A percentile compares a stretch with the other conserved stretches of the same genome.
phyloP scores from a whole-genome alignment of 1,284 basidiomycete species.

The Malassezia yamatoensis region DNA sequence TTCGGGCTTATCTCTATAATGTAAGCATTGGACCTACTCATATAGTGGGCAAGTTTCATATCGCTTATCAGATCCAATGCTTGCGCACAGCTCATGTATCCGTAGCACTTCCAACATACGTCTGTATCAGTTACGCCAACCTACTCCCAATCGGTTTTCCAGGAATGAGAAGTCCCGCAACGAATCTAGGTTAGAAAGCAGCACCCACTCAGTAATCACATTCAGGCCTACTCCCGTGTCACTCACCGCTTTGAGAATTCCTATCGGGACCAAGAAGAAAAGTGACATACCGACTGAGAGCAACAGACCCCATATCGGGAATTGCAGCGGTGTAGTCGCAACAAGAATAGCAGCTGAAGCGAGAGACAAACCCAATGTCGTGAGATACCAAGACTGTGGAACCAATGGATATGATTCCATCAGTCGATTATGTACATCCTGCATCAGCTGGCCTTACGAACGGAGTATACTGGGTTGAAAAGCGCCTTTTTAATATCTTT shows the following conservation, averaged over 20 bases:
- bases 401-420: constrained; percentile 44
- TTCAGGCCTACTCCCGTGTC: constrained; percentile 51
- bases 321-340: constrained; percentile 51
- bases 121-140: constrained; percentile 12
- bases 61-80: constrained; percentile 50
- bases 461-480: constrained; percentile 39
- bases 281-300: constrained; percentile 51
- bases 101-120: constrained; percentile 48
- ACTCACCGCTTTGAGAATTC: constrained; percentile 52
- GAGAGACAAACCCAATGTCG: constrained; percentile 36
- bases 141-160: constrained; percentile 51
- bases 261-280: constrained; percentile 49
- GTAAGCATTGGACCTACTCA: constrained; percentile 5
- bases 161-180: constrained; percentile 52
- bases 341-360: constrained; percentile 49
- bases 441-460: background rate
- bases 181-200: constrained; percentile 14
- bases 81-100: constrained; percentile 50
- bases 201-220: constrained; percentile 52
- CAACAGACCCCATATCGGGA: constrained; percentile 51
- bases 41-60: constrained; percentile 50
- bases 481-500: constrained; percentile 51
- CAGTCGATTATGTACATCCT: constrained; percentile 46
- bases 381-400: constrained; percentile 43
- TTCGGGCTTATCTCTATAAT: constrained; percentile 46